Percentiles rank a stretch among this genome's conserved stretches.
Evolutionary conservation across 2,329 filamentous ascomycete genomes (phyloP).

Genomic region (Ceratocystis harringtonii): DNA sequence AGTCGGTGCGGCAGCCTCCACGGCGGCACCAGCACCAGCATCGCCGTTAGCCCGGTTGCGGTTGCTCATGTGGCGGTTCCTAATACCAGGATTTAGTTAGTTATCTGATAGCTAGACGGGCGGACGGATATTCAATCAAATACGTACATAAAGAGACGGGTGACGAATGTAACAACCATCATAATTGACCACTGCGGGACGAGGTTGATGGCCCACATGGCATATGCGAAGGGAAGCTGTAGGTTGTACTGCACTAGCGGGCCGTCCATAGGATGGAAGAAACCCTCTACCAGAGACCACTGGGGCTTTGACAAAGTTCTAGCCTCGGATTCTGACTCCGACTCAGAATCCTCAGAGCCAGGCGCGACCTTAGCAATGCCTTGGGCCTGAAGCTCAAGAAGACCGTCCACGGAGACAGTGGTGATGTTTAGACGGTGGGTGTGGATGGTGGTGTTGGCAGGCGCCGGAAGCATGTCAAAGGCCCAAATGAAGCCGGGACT

Average conservation of each 20-base stretch:
- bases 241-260: slow-evolving; percentile 46
- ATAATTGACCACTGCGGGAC: slow-evolving; percentile 66
- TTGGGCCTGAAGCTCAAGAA: slow-evolving; percentile 44
- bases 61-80: slow-evolving; percentile 11
- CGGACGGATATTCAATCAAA: background rate
- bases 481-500: slow-evolving; percentile 51
- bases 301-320: slow-evolving; percentile 14
- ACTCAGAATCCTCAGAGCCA: background rate
- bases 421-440: slow-evolving; percentile 55
- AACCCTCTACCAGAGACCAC: slow-evolving; percentile 40
- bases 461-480: slow-evolving; percentile 50
- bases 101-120: background rate
- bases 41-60: background rate
- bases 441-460: slow-evolving; percentile 48
- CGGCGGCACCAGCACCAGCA: slow-evolving; percentile 20
- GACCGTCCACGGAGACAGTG: slow-evolving; percentile 47
- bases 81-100: background rate
- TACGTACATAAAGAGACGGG: slow-evolving; percentile 61
- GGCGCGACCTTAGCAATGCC: slow-evolving; percentile 27
- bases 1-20: background rate
- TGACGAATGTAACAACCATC: slow-evolving; percentile 58
- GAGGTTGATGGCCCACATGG: slow-evolving; percentile 50
- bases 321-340: slow-evolving; percentile 15
- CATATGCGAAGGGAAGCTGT: slow-evolving; percentile 49
- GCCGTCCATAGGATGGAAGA: slow-evolving; percentile 65